Evolutionary conservation across 192 early-diverging fungal species (phyloP), one percentile per base, ranked within the genome.

Genomic region (Coemansia interrupta): DNA sequence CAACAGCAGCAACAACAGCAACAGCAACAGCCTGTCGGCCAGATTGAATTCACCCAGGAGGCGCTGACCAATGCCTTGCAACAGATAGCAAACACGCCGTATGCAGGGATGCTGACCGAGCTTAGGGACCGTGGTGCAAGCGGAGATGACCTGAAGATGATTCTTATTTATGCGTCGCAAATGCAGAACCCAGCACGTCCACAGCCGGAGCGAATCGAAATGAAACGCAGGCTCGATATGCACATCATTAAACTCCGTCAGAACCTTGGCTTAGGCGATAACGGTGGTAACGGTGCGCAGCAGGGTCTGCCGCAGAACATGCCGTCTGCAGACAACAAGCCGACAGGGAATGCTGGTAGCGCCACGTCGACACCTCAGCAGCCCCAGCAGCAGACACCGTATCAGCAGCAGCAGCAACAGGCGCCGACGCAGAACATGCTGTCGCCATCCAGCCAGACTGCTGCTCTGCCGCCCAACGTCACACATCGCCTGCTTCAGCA

Each of bases 361-460:
- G 32, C 64, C n/a, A 41, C 49, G 22, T 20, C 26, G 26, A 17
- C 56, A 40, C 11, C 38, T 3, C 56, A 42, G 56, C 50, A n/a
- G 15, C 23, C 30, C 23, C 19, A 9, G n/a, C 63, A 50, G 46
- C 53, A 39, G 38, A 29, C 17, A 19, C 47, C 54, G 40, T 55
- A 64, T 19, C 63, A 65, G 7, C 49, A 51, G 41, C 45, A 58
- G 32, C 68, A 58, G 43, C 54, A 58, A 9, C 63, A 53, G 20
- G 23, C 4, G 14, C 42, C 26, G 28, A 17, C 24, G 22, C 56
- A 58, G 43, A 15, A 28, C 13, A 19, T 58, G 49, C 38, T 57
- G 39, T 70, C 73, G 4, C 67, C 73, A 5, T 47, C 55, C 8
- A 45, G 13, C 24, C 67, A 69, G 56, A 30, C 73, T 1, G 42